Conservation (phyloP, 2,329 filamentous ascomycete genomes). For the Tricladium varicosporioides region DNA sequence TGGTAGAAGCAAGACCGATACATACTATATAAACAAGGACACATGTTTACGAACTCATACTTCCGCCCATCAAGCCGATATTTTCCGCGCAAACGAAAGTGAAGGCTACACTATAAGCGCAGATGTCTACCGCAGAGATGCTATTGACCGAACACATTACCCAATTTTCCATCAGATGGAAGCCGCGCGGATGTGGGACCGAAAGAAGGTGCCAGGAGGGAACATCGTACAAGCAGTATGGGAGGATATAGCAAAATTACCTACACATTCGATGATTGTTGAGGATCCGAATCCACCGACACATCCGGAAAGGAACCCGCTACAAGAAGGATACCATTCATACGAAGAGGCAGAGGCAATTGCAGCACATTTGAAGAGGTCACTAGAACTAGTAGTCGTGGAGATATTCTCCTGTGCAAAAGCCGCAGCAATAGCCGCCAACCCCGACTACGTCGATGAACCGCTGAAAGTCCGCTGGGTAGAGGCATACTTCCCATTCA, state of each 20-base stretch:
- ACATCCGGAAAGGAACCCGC: constrained; percentile 76
- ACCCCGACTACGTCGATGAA: constrained; percentile 55
- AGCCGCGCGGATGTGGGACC: constrained; percentile 86
- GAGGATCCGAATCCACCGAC: constrained; percentile 80
- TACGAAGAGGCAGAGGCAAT: constrained; percentile 79
- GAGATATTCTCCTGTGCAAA: constrained; percentile 82
- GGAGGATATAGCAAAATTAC: constrained; percentile 68
- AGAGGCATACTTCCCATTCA: constrained; percentile 97
- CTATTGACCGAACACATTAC: constrained; percentile 92
- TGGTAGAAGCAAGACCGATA: constrained; percentile 83
- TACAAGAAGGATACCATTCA: constrained; percentile 70
- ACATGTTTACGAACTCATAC: constrained; percentile 92
- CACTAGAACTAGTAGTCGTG: constrained; percentile 84
- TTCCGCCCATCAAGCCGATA: constrained; percentile 84
- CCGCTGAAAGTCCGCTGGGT: constrained; percentile 89
- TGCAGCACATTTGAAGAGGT: constrained; percentile 81
- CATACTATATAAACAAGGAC: constrained; percentile 86
- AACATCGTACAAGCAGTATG: constrained; percentile 65
- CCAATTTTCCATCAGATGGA: constrained; percentile 99
- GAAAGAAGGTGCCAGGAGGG: constrained; percentile 53
- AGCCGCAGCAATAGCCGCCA: constrained; percentile 54
- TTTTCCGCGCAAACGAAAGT: constrained; percentile 69
- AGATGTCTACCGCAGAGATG: constrained; percentile 93
- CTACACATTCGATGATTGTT: constrained; percentile 71
- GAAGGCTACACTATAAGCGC: constrained; percentile 87